phyloP scores from a whole-genome alignment of 768 basidiomycete genomes.

The Leccinum fibrillosum region DNA sequence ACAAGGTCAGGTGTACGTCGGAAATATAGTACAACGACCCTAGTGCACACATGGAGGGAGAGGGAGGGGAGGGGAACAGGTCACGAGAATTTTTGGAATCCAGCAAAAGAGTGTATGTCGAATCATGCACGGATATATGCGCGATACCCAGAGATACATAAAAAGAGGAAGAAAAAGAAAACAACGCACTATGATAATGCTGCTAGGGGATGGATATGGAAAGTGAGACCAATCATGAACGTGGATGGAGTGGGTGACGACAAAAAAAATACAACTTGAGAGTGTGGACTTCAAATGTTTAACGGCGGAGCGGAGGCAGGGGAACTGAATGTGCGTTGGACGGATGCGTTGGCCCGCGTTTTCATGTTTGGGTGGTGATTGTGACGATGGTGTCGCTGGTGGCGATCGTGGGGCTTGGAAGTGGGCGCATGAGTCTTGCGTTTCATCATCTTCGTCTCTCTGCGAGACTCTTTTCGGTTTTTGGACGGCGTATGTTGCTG shows the following conservation, averaged over 20 bases:
- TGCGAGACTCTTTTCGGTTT: conserved; percentile 59
- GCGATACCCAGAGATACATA: conserved; percentile 22
- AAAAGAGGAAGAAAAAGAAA: neutral
- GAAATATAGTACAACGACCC: conserved; percentile 5
- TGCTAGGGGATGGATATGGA: conserved; percentile 10
- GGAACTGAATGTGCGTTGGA: conserved; percentile 48
- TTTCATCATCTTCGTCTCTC: conserved; percentile 67
- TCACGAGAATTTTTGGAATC: conserved; percentile 1
- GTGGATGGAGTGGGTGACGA: conserved; percentile 6
- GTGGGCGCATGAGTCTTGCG: conserved; percentile 49
- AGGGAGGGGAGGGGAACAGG: neutral
- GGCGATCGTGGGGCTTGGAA: conserved; percentile 38
- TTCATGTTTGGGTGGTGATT: conserved; percentile 67
- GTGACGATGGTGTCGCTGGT: conserved; percentile 48
- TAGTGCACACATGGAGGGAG: neutral
- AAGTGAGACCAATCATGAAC: conserved; percentile 1
- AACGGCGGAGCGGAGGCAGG: conserved; percentile 27
- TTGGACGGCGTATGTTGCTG: conserved; percentile 41
- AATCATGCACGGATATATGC: conserved; percentile 24
- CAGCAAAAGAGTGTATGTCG: conserved; percentile 8
- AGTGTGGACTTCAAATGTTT: conserved; percentile 22
- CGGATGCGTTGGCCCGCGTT: conserved; percentile 49
- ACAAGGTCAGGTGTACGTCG: conserved; percentile 5
- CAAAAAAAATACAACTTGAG: conserved; percentile 21
- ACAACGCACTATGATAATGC: conserved; percentile 7